A percentile compares a stretch with the other conserved stretches of the same genome.
Evolutionary conservation across 768 basidiomycete genomes (phyloP).

Genomic region (Leucocoprinus sp.): DNA sequence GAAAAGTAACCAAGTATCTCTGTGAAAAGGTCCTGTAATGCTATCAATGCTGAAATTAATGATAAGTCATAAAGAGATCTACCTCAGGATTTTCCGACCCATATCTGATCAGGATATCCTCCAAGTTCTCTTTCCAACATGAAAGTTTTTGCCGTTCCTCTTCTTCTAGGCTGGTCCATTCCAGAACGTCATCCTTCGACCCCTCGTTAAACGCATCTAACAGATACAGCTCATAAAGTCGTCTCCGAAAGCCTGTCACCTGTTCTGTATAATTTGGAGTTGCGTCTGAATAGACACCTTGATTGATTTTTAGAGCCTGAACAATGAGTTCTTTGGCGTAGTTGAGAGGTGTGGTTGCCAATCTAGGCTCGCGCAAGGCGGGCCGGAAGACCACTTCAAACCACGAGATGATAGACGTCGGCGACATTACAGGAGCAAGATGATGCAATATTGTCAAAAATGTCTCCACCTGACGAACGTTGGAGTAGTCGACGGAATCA

Average conservation of each 20-base stretch:
- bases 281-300: conserved; percentile 13
- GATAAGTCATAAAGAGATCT: conserved; percentile 19
- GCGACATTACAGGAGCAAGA: conserved; percentile 51
- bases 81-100: conserved; percentile 60
- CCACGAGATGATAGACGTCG: conserved; percentile 71
- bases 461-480: conserved; percentile 51
- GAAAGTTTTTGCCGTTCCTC: conserved; percentile 50
- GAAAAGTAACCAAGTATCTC: conserved; percentile 59
- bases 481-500: conserved; percentile 57
- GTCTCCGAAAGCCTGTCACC: conserved; percentile 57
- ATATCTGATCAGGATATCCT: conserved; percentile 62
- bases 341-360: conserved; percentile 47
- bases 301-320: conserved; percentile 46
- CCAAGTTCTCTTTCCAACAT: conserved; percentile 73
- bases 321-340: conserved; percentile 70
- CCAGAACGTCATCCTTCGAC: conserved; percentile 64
- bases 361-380: conserved; percentile 65
- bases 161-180: conserved; percentile 62
- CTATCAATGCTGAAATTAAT: neutral
- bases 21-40: conserved; percentile 55
- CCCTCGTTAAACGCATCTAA: conserved; percentile 71
- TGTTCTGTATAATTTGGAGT: conserved; percentile 33
- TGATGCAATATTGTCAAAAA: conserved; percentile 62
- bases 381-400: conserved; percentile 75
- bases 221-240: conserved; percentile 68